Conservation (phyloP, 495 filamentous ascomycete genomes). For the Symbiotaphrina buchneri region DNA sequence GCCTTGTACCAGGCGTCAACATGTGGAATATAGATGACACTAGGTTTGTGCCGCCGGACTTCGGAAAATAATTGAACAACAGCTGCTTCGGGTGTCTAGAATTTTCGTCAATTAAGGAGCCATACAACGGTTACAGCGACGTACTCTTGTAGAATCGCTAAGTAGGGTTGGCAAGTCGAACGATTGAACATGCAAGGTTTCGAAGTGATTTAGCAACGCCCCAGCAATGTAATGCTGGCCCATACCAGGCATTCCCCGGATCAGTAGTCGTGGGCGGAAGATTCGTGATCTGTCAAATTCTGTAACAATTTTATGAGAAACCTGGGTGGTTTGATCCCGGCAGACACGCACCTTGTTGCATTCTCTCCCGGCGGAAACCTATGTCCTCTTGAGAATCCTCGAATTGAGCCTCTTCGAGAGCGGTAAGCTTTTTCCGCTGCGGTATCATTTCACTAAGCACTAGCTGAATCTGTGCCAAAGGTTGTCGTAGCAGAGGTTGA, state of each 20-base stretch:
- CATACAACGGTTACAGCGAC: constrained; percentile 3
- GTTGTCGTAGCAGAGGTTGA: constrained; percentile 57
- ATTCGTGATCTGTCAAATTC: constrained; percentile 79
- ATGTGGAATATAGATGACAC: constrained; percentile 84
- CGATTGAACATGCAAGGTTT: constrained; percentile 84
- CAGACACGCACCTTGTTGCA: constrained; percentile 32
- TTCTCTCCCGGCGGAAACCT: constrained; percentile 63
- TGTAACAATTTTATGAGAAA: constrained; percentile 3
- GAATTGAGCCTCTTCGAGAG: constrained; percentile 81
- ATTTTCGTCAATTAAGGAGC: too few species aligned
- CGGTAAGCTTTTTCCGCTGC: constrained; percentile 60
- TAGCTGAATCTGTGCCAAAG: constrained; percentile 39
- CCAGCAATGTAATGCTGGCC: constrained; percentile 78
- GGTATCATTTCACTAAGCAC: constrained; percentile 62
- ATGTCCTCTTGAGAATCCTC: constrained; percentile 66
- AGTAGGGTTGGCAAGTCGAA: constrained; percentile 76
- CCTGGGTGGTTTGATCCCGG: neutral
- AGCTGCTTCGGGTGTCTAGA: constrained; percentile 54
- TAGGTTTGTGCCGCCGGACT: constrained; percentile 81
- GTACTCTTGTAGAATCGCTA: constrained; percentile 37
- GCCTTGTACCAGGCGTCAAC: constrained; percentile 71
- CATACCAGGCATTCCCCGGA: constrained; percentile 66
- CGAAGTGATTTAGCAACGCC: constrained; percentile 75
- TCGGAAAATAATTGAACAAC: constrained; percentile 80
- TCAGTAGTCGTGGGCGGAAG: constrained; percentile 69